Conservation (phyloP, 2,329 filamentous ascomycete genomes). For the Epicoccum sorghinum region DNA sequence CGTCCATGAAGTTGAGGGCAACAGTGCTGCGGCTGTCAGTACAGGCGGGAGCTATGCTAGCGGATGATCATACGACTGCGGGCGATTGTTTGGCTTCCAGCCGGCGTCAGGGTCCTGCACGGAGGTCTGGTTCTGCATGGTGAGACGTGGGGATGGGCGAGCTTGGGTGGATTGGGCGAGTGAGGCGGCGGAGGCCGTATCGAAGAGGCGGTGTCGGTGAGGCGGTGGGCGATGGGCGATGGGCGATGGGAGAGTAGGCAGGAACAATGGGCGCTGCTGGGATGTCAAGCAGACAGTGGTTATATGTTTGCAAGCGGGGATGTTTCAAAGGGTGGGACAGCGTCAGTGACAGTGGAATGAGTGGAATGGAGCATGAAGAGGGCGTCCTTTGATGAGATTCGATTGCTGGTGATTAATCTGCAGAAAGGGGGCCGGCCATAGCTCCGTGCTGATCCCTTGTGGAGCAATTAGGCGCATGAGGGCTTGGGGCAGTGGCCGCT, state of each 20-base stretch:
- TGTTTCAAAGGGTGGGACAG: conserved; percentile 33
- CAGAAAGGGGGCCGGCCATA: conserved; percentile 15
- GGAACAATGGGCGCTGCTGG: conserved; percentile 4
- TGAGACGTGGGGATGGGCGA: conserved; percentile 22
- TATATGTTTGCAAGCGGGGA: conserved; percentile 28
- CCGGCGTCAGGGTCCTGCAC: conserved; percentile 65
- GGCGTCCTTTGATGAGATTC: conserved; percentile 23
- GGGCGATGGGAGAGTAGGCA: background rate
- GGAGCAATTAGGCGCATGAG: conserved; percentile 3
- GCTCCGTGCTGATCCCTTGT: conserved; percentile 10
- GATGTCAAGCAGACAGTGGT: conserved; percentile 13
- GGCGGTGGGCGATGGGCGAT: no score
- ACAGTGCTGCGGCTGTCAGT: conserved; percentile 69
- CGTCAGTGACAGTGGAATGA: conserved; percentile 5
- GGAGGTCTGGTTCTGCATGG: conserved; percentile 27
- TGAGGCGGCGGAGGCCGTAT: conserved; percentile 5
- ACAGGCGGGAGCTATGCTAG: conserved; percentile 26
- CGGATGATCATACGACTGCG: conserved; percentile 73
- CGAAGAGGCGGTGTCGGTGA: background rate
- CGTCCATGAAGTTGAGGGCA: conserved; percentile 83
- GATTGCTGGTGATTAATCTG: conserved; percentile 16
- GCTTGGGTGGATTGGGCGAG: conserved; percentile 13
- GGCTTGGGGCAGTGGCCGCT: conserved; percentile 6
- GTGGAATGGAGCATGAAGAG: conserved; percentile 37
- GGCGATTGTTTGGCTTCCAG: conserved; percentile 81